Conservation (phyloP, 192 early-diverging fungal genomes). For the Linnemannia exigua region DNA sequence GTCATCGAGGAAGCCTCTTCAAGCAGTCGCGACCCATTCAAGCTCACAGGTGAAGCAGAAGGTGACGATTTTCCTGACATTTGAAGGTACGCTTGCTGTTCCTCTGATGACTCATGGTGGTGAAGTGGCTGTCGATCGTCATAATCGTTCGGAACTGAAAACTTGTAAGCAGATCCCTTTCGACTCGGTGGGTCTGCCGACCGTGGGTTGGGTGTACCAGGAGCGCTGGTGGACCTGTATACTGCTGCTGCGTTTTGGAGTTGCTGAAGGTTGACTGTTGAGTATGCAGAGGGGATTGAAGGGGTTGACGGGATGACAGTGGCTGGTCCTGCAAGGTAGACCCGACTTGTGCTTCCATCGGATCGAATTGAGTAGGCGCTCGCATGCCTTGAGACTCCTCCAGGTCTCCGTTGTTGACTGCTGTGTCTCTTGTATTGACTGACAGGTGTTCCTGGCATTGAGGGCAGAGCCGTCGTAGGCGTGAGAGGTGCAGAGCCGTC, state of each 20-base stretch:
- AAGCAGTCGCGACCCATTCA: not conserved
- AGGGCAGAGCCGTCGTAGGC: not conserved
- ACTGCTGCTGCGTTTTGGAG: not conserved
- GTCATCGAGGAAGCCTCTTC: not conserved
- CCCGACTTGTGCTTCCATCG: not conserved
- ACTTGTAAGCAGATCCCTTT: slow-evolving; percentile 22
- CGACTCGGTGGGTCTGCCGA: not conserved
- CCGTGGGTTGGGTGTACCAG: not conserved
- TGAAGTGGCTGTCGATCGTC: slow-evolving; percentile 47
- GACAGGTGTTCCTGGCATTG: slow-evolving; percentile 6
- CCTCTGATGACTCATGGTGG: slow-evolving; percentile 1
- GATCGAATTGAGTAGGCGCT: slow-evolving; percentile 19
- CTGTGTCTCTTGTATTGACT: not conserved
- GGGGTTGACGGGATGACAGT: slow-evolving; percentile 38
- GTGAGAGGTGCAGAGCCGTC: not conserved
- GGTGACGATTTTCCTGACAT: not conserved
- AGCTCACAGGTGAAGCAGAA: not conserved
- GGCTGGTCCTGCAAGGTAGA: slow-evolving; percentile 29
- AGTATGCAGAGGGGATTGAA: slow-evolving; percentile 25
- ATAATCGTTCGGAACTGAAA: slow-evolving; percentile 38
- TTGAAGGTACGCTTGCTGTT: not conserved
- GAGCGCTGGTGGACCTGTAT: not conserved
- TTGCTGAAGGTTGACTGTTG: not conserved
- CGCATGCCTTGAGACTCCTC: not conserved
- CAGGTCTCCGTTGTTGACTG: slow-evolving; percentile 9